Percentiles rank a stretch among this genome's conserved stretches.
Evolutionary conservation across 2,329 filamentous ascomycete genomes (phyloP).

Genomic region (Aspergillus fumigatus): DNA sequence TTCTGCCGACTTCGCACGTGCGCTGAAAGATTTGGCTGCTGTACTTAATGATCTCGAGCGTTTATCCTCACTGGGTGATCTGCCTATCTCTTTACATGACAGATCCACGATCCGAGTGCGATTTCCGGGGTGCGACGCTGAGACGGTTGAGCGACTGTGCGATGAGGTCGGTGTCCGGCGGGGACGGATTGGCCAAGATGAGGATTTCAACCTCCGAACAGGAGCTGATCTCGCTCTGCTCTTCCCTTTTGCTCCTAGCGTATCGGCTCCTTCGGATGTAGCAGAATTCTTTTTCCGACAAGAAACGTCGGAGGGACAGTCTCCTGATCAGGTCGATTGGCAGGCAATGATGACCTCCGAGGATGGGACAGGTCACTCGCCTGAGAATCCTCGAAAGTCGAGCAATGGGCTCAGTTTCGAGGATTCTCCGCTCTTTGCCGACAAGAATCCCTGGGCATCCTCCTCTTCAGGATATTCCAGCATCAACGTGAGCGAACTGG

Average conservation of each 20-base stretch:
- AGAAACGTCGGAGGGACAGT: slow-evolving; percentile 27
- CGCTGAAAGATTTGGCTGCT: slow-evolving; percentile 75
- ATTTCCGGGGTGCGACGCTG: slow-evolving; percentile 84
- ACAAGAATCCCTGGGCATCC: slow-evolving; percentile 51
- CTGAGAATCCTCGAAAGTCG: slow-evolving; percentile 20
- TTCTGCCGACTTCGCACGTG: slow-evolving; percentile 80
- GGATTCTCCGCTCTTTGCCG: slow-evolving; percentile 39
- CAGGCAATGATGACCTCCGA: slow-evolving; percentile 53
- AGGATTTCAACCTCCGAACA: slow-evolving; percentile 63
- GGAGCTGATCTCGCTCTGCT: slow-evolving; percentile 71
- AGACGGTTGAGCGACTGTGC: slow-evolving; percentile 76
- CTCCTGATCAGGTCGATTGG: slow-evolving; percentile 49
- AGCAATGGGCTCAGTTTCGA: slow-evolving; percentile 36
- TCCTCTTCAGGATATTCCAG: slow-evolving; percentile 55
- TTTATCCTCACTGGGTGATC: slow-evolving; percentile 71
- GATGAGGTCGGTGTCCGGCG: slow-evolving; percentile 80
- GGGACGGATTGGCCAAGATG: slow-evolving; percentile 74
- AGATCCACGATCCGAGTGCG: slow-evolving; percentile 68
- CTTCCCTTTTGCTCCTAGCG: slow-evolving; percentile 78
- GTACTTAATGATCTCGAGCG: slow-evolving; percentile 77
- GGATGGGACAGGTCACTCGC: slow-evolving; percentile 18
- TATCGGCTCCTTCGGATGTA: slow-evolving; percentile 41
- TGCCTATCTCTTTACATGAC: slow-evolving; percentile 71
- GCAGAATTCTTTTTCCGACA: slow-evolving; percentile 42
- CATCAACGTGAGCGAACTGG: slow-evolving; percentile 51